Percentiles rank a stretch among this genome's conserved stretches.
These are phyloP conservation scores for Ustilago cynodontis DNA, from an alignment of 1,284 basidiomycete genomes.

Conservation along the genomic window DNA sequence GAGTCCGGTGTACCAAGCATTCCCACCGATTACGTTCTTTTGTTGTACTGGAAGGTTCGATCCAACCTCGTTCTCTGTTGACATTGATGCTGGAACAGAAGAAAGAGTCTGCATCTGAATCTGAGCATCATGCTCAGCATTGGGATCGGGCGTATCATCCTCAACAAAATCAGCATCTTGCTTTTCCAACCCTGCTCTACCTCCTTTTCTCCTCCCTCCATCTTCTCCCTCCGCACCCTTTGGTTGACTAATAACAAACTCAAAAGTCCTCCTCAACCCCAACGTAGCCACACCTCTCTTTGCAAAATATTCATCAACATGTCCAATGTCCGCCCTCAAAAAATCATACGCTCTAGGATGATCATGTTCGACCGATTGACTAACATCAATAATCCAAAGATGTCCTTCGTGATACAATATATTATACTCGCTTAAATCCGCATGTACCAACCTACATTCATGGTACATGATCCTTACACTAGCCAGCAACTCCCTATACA, in stretches of 20 bases:
- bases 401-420: conserved; percentile 81
- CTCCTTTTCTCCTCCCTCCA: conserved; percentile 35
- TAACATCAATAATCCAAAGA: conserved; percentile 96
- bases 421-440: conserved; percentile 98
- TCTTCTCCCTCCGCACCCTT: conserved; percentile 10
- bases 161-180: conserved; percentile 38
- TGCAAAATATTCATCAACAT: conserved; percentile 92
- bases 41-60: background rate
- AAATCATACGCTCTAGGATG: conserved; percentile 91
- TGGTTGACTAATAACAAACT: conserved; percentile 70
- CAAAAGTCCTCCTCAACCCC: conserved; percentile 86
- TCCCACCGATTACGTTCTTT: conserved; percentile 37
- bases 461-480: conserved; percentile 88
- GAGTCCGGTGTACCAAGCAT: conserved; percentile 40
- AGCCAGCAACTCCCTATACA: conserved; percentile 86
- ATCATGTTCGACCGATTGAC: conserved; percentile 97
- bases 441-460: conserved; percentile 92
- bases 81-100: background rate
- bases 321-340: conserved; percentile 88
- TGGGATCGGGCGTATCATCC: conserved; percentile 31
- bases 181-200: conserved; percentile 58
- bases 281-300: conserved; percentile 79
- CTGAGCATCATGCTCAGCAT: conserved; percentile 24
- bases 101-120: conserved; percentile 4
- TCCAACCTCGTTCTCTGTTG: background rate